Evolutionary conservation across 495 filamentous ascomycete genomes (phyloP).

Genomic region (Xylaria telfairii): DNA sequence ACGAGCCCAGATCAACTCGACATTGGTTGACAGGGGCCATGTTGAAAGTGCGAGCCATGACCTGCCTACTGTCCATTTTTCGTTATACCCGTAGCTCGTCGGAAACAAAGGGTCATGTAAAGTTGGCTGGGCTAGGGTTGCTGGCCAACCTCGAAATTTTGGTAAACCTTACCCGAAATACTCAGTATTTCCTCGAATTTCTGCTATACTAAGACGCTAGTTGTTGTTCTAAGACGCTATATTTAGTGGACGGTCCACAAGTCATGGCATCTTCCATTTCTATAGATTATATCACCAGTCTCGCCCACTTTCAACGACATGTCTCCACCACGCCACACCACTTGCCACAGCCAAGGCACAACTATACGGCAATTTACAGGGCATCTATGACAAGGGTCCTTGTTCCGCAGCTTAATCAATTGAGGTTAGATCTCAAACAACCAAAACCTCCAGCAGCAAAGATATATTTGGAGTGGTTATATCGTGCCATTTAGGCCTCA

Average conservation of each 20-base stretch:
- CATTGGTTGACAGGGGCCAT: neutral
- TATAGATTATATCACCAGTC: neutral
- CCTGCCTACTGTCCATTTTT: too few species aligned
- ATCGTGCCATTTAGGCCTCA: neutral
- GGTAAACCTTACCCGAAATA: neutral
- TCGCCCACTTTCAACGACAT: constrained; percentile 1
- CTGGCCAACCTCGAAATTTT: neutral
- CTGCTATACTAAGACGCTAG: neutral
- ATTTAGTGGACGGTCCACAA: neutral
- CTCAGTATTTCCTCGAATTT: too few species aligned
- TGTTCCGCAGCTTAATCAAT: neutral
- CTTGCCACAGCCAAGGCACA: neutral
- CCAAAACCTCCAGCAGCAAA: neutral
- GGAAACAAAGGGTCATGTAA: too few species aligned
- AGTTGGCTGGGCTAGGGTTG: too few species aligned
- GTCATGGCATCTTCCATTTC: neutral
- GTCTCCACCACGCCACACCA: neutral
- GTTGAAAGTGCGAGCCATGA: neutral
- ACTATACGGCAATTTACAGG: neutral
- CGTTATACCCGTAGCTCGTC: too few species aligned
- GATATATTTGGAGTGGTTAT: neutral
- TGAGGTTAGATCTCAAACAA: neutral
- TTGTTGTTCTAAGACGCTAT: neutral
- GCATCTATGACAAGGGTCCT: neutral
- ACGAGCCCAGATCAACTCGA: neutral